Percentiles rank a stretch among this genome's conserved stretches.
phyloP scores from a whole-genome alignment of 805 yeast species.

The Yarrowia divulgata region DNA sequence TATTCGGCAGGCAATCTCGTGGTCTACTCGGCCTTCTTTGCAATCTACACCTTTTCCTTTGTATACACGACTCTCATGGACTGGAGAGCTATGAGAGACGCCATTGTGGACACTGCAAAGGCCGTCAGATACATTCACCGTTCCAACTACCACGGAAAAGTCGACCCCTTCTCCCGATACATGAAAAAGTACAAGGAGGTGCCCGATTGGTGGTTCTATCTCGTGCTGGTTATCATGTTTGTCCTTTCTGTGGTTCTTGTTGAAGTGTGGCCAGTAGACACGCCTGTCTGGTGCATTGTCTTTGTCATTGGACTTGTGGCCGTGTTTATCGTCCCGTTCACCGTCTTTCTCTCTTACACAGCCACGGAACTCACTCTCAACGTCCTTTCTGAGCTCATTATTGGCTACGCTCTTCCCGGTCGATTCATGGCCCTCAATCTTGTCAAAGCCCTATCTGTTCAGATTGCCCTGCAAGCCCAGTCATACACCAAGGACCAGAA shows the following conservation, averaged over 20 bases:
- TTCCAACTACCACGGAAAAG: neutral
- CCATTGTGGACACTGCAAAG: neutral
- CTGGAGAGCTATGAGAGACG: neutral
- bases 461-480: neutral
- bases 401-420: neutral
- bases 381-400: neutral
- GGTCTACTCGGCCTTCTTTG: neutral
- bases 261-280: neutral
- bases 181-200: neutral
- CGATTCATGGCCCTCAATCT: constrained; percentile 2
- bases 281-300: neutral
- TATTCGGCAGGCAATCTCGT: neutral
- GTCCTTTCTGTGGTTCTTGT: neutral
- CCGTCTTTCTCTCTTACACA: neutral
- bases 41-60: neutral
- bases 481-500: neutral
- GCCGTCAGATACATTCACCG: neutral
- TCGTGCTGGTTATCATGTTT: neutral
- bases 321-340: neutral
- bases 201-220: constrained; percentile 3
- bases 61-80: neutral
- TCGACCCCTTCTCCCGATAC: neutral
- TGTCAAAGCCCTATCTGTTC: neutral
- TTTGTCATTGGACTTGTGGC: neutral
- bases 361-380: neutral